A percentile compares a stretch with the other conserved stretches of the same genome.
These are phyloP conservation scores for Ziziphus jujuba DNA, from an alignment of 306 rosid genomes.

Conservation along the genomic window DNA sequence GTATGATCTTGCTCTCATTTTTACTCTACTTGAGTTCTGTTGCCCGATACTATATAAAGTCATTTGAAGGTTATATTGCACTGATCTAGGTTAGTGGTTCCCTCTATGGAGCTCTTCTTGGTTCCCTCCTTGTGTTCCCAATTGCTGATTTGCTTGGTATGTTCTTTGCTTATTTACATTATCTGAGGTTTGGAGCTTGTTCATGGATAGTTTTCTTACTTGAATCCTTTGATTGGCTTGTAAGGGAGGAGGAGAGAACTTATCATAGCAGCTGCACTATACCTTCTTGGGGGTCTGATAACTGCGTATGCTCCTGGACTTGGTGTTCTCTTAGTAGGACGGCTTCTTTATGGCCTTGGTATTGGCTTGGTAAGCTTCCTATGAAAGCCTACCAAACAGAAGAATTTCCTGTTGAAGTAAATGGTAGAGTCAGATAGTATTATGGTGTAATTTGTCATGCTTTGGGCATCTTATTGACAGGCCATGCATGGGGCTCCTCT, in stretches of 20 bases:
- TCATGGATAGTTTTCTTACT: constrained; percentile 24
- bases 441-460: constrained; percentile 2
- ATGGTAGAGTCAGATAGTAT: constrained; percentile 17
- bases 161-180: constrained; percentile 24
- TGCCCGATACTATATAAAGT: not conserved
- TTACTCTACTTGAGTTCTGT: constrained; percentile 6
- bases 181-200: constrained; percentile 23
- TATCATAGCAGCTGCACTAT: constrained; percentile 61
- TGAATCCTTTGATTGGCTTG: constrained; percentile 20
- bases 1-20: constrained; percentile 42
- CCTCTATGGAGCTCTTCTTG: constrained; percentile 91
- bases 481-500: constrained; percentile 99
- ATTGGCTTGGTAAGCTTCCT: constrained; percentile 80
- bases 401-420: not conserved
- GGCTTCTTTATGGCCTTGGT: constrained; percentile 89
- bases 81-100: constrained; percentile 82
- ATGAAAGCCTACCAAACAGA: not conserved
- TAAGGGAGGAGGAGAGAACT: constrained; percentile 86
- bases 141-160: constrained; percentile 91
- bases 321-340: constrained; percentile 69
- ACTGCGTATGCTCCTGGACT: constrained; percentile 79
- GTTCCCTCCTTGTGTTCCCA: constrained; percentile 73
- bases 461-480: constrained; percentile 44
- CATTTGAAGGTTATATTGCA: not conserved
- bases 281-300: constrained; percentile 59